Evolutionary conservation across 768 basidiomycete genomes (phyloP).

Genomic region (Cubamyces lactineus): DNA sequence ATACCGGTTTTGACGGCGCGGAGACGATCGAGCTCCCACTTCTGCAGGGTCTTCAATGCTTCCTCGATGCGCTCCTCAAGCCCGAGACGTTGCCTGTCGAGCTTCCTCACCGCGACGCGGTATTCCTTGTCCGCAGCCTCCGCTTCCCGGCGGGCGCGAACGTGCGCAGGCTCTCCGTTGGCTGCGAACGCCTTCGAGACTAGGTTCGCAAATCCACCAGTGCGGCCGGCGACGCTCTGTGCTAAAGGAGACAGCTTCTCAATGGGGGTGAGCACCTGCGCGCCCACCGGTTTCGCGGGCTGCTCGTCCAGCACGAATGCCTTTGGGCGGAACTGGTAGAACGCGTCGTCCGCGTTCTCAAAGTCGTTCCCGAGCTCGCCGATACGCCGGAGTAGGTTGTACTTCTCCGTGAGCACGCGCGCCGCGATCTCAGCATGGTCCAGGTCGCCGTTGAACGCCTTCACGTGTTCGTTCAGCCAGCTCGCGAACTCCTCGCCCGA

Average conservation of each 20-base stretch:
- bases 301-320: slow-evolving; percentile 61
- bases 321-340: slow-evolving; percentile 84
- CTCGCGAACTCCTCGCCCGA: slow-evolving; percentile 86
- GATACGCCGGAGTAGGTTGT: slow-evolving; percentile 65
- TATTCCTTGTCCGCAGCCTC: slow-evolving; percentile 81
- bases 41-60: slow-evolving; percentile 75
- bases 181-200: slow-evolving; percentile 70
- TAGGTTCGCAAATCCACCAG: slow-evolving; percentile 67
- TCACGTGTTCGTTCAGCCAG: slow-evolving; percentile 81
- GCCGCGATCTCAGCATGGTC: slow-evolving; percentile 81
- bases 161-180: slow-evolving; percentile 63
- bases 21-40: slow-evolving; percentile 85
- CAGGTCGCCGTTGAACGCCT: slow-evolving; percentile 74
- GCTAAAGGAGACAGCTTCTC: slow-evolving; percentile 44
- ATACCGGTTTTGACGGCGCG: slow-evolving; percentile 82
- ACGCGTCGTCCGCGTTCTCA: slow-evolving; percentile 76
- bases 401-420: slow-evolving; percentile 53
- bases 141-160: slow-evolving; percentile 76
- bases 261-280: slow-evolving; percentile 31
- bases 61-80: slow-evolving; percentile 89
- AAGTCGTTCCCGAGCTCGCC: slow-evolving; percentile 86
- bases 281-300: slow-evolving; percentile 32
- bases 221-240: slow-evolving; percentile 68
- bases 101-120: slow-evolving; percentile 75
- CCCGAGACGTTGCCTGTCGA: slow-evolving; percentile 82